Evolutionary conservation across 139 green algal species (phyloP), one percentile per base, ranked within the genome.

Genomic region (Chlorella sp.): DNA sequence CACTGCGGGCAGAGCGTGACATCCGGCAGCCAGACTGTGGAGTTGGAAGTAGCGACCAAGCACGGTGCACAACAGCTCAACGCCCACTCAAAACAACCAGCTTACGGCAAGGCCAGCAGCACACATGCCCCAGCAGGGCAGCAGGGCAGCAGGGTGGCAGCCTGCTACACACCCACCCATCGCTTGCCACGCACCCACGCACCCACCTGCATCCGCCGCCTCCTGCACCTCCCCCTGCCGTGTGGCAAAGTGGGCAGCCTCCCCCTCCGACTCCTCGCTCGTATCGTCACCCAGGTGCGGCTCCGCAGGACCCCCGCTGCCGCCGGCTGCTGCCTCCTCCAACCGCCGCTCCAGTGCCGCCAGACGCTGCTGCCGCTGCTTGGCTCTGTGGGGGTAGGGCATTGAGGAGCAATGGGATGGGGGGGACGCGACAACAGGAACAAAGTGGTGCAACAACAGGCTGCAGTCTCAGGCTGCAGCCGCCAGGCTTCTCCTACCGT

Each of bases 231-330:
- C 94, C 26, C 76, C 57, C 62, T 94, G 90, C 25, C 89, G 87
- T 21, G 23, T 30, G 15, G 62, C 32, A 86, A 94, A 97, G 69
- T 91, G 87, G 12, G 60, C 60, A 38, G 89, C 80, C 74, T 95
- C 91, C 16, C 83, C 80, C 55, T 95, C 91, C 3, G 81, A 89
- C 80, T 94, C 91, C 38, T 94, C 89, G n/a, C 70, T 91, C 25
- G 78, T 90, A 4, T 83, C 85, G 4, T 90, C 89, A 9, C 90
- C 91, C 23, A 87, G 32, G 47, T 88, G 86, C 17, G 65, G 67
- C 63, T 88, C 82, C 13, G 71, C 38, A 15, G 20, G n/a, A 3
- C 39, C 56, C 20, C 63, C 68, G 60, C 74, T 55, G 84, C 73
- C 67, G 79, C 60, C 74, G 30, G 51, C 65, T 67, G 55, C 83